These are phyloP conservation scores for Bryoerythrophyllum caledonicum DNA, from an alignment of 225 moss, liverwort and hornwort genomes.

Conservation along the genomic window DNA sequence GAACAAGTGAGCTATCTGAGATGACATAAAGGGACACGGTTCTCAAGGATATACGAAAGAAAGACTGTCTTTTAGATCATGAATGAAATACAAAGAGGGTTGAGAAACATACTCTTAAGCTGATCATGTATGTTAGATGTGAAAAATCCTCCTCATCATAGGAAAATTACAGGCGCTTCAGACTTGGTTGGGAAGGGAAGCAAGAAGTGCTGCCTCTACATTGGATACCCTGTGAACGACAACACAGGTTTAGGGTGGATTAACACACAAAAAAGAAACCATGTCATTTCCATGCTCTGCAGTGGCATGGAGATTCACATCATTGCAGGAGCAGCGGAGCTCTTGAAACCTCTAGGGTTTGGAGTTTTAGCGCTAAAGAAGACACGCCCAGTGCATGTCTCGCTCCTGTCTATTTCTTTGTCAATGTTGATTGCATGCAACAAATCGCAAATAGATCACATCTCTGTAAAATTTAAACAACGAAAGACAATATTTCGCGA, in stretches of 20 bases:
- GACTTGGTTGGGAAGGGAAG: background rate
- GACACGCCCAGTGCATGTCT: background rate
- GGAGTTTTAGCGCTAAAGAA: background rate
- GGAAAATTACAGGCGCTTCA: background rate
- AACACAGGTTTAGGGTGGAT: too few relatives aligned
- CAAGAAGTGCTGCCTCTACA: background rate
- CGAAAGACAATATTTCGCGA: too few relatives aligned
- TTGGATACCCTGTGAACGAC: background rate
- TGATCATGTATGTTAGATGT: constrained; percentile 25
- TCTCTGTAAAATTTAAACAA: background rate
- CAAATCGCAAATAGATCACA: background rate
- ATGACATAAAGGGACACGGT: background rate
- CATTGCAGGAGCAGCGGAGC: too few relatives aligned
- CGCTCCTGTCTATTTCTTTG: background rate
- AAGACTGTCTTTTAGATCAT: background rate
- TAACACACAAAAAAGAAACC: too few relatives aligned
- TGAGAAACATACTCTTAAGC: background rate
- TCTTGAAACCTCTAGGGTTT: background rate
- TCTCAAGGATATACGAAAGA: background rate
- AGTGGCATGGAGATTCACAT: too few relatives aligned
- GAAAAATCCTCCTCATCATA: constrained; percentile 15
- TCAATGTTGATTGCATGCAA: background rate
- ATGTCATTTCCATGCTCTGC: background rate
- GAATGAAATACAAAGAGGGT: background rate
- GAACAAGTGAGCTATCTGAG: background rate